Conservation (phyloP, 345 rosid species). For the Boechera stricta region DNA sequence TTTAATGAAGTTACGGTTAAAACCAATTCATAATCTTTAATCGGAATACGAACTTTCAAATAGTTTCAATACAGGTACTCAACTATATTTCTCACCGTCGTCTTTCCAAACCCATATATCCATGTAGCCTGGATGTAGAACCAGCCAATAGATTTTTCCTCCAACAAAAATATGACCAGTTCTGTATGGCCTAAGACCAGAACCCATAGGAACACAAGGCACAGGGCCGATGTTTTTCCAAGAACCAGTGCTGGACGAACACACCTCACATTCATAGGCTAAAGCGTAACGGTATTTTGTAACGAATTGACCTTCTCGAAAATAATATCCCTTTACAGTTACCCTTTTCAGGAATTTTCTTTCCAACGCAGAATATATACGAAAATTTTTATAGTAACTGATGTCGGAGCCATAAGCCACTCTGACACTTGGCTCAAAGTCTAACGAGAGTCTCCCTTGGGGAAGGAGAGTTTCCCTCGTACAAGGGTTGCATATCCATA, state of each 20-base stretch:
- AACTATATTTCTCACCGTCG: conserved; percentile 7
- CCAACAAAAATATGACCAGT: conserved; percentile 34
- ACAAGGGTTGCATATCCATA: conserved; percentile 48
- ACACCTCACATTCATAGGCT: conserved; percentile 44
- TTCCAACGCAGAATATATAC: conserved; percentile 27
- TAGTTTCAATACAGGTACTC: conserved; percentile 31
- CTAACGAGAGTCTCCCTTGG: conserved; percentile 38
- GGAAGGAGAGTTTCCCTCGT: conserved; percentile 38
- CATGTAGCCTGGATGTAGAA: conserved; percentile 18
- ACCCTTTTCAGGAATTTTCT: not conserved
- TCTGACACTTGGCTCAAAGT: conserved; percentile 38
- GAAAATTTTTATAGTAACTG: conserved; percentile 45
- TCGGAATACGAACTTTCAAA: not conserved
- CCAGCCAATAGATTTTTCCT: conserved; percentile 47
- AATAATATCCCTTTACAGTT: no score
- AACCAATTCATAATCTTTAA: conserved; percentile 8
- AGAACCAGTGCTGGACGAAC: conserved; percentile 42
- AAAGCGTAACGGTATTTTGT: not conserved
- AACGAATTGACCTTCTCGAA: not conserved
- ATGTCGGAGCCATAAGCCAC: conserved; percentile 45
- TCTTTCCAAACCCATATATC: conserved; percentile 39
- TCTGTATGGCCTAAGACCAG: not conserved
- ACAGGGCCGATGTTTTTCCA: conserved; percentile 47
- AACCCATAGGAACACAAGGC: conserved; percentile 39
- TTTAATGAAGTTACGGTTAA: conserved; percentile 17